A percentile compares a stretch with the other conserved stretches of the same genome.
Conservation (phyloP, 345 rosid genomes). For the Erodium maritimum region DNA sequence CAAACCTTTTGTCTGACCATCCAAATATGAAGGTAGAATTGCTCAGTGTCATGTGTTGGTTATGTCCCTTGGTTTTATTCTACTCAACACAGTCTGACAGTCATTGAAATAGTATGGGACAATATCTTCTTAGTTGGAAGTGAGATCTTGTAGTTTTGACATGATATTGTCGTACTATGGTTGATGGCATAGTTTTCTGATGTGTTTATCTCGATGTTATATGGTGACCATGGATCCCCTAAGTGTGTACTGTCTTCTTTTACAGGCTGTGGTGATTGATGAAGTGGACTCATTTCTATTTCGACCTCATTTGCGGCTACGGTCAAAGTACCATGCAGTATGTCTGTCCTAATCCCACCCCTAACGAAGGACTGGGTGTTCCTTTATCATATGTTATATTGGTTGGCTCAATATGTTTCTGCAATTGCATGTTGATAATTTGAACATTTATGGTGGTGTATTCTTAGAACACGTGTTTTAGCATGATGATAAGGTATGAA, state of each 20-base stretch:
- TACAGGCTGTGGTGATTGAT: constrained; percentile 80
- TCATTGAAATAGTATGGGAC: too few relatives aligned
- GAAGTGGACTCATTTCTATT: constrained; percentile 90
- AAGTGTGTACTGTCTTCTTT: constrained; percentile 3
- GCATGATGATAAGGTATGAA: too few relatives aligned
- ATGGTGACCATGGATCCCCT: not conserved
- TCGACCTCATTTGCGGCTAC: constrained; percentile 72
- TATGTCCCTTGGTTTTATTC: too few relatives aligned
- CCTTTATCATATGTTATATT: not conserved
- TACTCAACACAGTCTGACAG: too few relatives aligned
- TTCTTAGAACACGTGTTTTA: too few relatives aligned
- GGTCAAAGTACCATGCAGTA: constrained; percentile 91
- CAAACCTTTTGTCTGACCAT: constrained; percentile 85
- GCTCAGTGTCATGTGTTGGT: not conserved
- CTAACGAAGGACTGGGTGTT: not conserved
- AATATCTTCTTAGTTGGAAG: too few relatives aligned
- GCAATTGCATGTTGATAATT: not conserved
- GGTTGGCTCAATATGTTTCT: not conserved
- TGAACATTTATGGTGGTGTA: too few relatives aligned
- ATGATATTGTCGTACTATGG: not conserved
- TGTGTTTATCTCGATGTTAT: not conserved
- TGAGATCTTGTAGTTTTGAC: too few relatives aligned
- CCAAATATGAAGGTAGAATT: constrained; percentile 85
- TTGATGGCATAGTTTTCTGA: not conserved
- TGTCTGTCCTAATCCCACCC: constrained; percentile 12